These are phyloP conservation scores for Borovskyia barvae DNA, from an alignment of 208 protist genomes.

Conservation along the genomic window DNA sequence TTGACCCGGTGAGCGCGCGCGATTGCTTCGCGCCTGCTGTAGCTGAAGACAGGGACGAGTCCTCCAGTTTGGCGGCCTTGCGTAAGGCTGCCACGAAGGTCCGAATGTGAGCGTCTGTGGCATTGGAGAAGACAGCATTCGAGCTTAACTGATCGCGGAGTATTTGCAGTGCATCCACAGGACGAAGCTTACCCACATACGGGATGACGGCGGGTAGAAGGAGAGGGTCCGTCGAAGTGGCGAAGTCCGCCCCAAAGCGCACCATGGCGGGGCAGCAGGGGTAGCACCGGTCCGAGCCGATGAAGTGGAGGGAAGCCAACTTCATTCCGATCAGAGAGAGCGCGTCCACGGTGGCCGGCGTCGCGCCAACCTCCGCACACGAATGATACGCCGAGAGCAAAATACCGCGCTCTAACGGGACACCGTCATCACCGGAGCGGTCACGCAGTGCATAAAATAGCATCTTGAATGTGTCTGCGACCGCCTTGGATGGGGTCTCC, in stretches of 20 bases:
- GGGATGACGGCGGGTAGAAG: slow-evolving; percentile 64
- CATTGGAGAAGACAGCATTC: slow-evolving; percentile 49
- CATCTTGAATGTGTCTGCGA: slow-evolving; percentile 74
- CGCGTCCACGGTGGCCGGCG: slow-evolving; percentile 53
- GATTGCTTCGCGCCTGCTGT: slow-evolving; percentile 27
- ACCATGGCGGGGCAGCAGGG: slow-evolving; percentile 53
- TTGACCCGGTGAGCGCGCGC: slow-evolving; percentile 22
- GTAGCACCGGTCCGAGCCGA: slow-evolving; percentile 71
- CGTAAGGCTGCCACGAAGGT: slow-evolving; percentile 62
- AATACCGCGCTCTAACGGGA: slow-evolving; percentile 67
- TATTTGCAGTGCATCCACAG: slow-evolving; percentile 53
- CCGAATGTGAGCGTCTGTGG: slow-evolving; percentile 47
- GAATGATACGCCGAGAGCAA: slow-evolving; percentile 62
- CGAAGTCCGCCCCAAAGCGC: slow-evolving; percentile 71
- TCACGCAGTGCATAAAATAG: slow-evolving; percentile 82
- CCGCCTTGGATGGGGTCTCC: slow-evolving; percentile 57
- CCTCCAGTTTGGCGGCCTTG: slow-evolving; percentile 71
- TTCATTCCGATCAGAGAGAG: slow-evolving; percentile 72
- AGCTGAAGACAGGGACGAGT: slow-evolving; percentile 12
- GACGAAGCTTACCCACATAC: slow-evolving; percentile 70
- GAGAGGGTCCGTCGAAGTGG: slow-evolving; percentile 60
- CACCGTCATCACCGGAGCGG: slow-evolving; percentile 42
- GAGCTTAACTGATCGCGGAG: slow-evolving; percentile 36
- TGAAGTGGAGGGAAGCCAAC: slow-evolving; percentile 82
- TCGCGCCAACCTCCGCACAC: slow-evolving; percentile 60